These are phyloP conservation scores for Capsicum chinense DNA, from an alignment of 257 asterid species.

Conservation along the genomic window DNA sequence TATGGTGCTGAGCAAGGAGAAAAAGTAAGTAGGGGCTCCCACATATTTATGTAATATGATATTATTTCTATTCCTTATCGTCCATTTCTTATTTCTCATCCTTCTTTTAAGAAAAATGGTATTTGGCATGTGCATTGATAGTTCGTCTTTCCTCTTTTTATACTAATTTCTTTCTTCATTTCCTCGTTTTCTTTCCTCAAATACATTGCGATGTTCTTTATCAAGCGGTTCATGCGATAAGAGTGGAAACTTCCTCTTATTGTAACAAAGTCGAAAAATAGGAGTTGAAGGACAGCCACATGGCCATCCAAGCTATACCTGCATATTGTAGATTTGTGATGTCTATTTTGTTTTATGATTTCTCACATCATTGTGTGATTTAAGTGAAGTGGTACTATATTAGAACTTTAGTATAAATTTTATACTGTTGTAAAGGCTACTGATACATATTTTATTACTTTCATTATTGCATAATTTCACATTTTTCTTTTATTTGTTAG, in stretches of 20 bases:
- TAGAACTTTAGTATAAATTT: neutral
- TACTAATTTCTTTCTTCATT: neutral
- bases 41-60: neutral
- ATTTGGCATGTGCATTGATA: neutral
- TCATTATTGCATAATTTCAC: neutral
- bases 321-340: neutral
- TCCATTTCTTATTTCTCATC: constrained; percentile 29
- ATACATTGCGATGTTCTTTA: constrained; percentile 7
- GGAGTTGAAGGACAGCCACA: neutral
- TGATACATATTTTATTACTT: neutral
- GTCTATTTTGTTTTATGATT: neutral
- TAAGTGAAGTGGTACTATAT: constrained; percentile 1
- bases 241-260: neutral
- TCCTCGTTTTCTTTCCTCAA: neutral
- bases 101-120: constrained; percentile 10
- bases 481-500: constrained; percentile 18
- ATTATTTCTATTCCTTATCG: neutral
- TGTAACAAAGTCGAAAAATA: neutral
- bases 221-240: neutral
- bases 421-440: constrained; percentile 2
- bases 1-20: constrained; percentile 99
- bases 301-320: neutral
- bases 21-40: constrained; percentile 54
- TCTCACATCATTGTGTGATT: constrained; percentile 17
- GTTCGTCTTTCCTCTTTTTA: neutral